Base-by-base conservation (phyloP, 768 basidiomycete genomes). In the Psilocybe sp. region DNA sequence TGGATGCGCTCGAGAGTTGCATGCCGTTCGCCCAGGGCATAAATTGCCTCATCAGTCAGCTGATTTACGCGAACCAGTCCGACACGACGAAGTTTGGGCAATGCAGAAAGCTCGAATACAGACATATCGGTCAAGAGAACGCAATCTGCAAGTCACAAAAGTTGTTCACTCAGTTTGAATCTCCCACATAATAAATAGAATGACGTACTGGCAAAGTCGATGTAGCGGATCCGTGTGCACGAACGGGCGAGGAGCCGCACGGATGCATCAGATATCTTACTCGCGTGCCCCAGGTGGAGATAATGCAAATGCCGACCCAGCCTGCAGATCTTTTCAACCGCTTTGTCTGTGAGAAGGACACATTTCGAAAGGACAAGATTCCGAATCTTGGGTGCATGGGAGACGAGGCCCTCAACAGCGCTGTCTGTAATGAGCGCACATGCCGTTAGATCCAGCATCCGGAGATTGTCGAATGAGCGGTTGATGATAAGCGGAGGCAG, bases 251-350 rank as follows among this genome's bases (percentile, higher is more conserved):
- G 75, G 9, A 79, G 77, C 48, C 83, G 85, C 33, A 99, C 88
- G 7, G 89, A 92, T 36, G 80, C 79, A 66, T 99, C 97, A 6
- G 93, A 96, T 54, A 98, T 93, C 58, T 84, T 85, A 56, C 74
- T 74, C 6, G 92, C 89, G 71, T 99, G 96, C 6, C 94, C 97
- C 36, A 98, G 78, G 66, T 99, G 97, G 32, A 99, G 79, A 64
- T 96, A 92, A 64, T 98, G 97, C 32, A 99, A 66, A 64, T 94
- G 83, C 64, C 89, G 87, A n/a, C 95, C 95, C 14, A 99, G 77
- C 61, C 75, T 77, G 65, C 90, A 90, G 32, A 98, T 89, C 51
- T 80, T 87, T 57, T 88, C 85, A 34, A 98, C 82, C 1, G 89
- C 79, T 50, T 78, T 79, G 69, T 96, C 92, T 6, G 92, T 92